Evolutionary conservation across 208 protist species (phyloP).

Genomic region (Leishmania gerbilli): DNA sequence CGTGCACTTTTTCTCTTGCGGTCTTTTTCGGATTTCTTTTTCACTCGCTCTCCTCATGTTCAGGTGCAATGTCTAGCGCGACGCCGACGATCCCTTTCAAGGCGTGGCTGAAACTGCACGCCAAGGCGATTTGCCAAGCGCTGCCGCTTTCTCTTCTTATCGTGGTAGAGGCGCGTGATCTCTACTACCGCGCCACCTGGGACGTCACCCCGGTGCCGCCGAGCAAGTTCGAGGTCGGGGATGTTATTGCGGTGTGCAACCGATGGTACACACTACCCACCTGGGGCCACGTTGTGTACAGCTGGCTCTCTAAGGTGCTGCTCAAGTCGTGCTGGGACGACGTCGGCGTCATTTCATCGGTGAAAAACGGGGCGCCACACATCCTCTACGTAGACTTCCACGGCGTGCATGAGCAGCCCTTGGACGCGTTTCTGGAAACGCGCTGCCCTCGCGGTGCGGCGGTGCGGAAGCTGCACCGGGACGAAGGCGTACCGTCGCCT

Average conservation of each 20-base stretch:
- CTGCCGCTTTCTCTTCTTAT: constrained; percentile 77
- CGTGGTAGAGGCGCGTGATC: constrained; percentile 73
- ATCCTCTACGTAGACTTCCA: constrained; percentile 75
- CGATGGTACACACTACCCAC: constrained; percentile 89
- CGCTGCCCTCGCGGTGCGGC: constrained; percentile 74
- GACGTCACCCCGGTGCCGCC: constrained; percentile 51
- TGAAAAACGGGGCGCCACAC: constrained; percentile 53
- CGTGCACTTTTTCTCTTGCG: not conserved
- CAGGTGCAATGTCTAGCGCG: constrained; percentile 46
- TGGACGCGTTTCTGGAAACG: constrained; percentile 62
- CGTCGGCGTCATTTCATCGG: constrained; percentile 67
- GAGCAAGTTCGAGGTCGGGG: constrained; percentile 61
- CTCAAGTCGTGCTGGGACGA: constrained; percentile 90
- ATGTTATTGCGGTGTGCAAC: constrained; percentile 87
- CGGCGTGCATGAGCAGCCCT: constrained; percentile 56
- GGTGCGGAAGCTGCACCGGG: constrained; percentile 55
- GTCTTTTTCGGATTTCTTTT: not conserved
- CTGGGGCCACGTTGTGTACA: constrained; percentile 75
- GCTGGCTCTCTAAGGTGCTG: constrained; percentile 76
- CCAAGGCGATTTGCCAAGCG: constrained; percentile 79
- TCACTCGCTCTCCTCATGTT: not conserved
- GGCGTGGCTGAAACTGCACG: constrained; percentile 60
- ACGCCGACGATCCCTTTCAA: constrained; percentile 61
- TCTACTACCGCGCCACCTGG: constrained; percentile 89
- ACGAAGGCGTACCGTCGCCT: constrained; percentile 30